These are phyloP conservation scores for Lactifluus rugatus DNA, from an alignment of 768 basidiomycete species.

Conservation along the genomic window DNA sequence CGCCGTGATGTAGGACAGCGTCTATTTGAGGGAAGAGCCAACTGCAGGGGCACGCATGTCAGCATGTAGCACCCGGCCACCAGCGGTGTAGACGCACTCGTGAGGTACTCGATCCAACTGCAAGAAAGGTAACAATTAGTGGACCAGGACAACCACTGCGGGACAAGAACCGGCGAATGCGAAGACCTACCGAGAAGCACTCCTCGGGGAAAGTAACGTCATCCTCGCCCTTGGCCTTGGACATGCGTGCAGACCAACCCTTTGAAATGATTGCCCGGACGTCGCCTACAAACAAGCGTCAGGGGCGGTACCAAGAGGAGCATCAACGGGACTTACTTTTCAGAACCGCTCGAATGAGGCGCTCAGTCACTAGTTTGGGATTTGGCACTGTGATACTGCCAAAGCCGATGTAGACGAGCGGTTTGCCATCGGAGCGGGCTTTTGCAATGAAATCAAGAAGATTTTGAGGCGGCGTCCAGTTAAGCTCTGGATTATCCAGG, in stretches of 20 bases:
- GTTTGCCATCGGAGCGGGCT: conserved; percentile 44
- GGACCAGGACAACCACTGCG: neutral
- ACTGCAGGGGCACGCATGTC: conserved; percentile 22
- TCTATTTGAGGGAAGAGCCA: conserved; percentile 54
- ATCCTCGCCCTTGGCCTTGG: conserved; percentile 29
- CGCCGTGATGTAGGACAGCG: conserved; percentile 58
- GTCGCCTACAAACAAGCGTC: conserved; percentile 31
- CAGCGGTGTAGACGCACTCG: conserved; percentile 29
- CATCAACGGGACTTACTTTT: conserved; percentile 35
- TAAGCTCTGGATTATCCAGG: conserved; percentile 49
- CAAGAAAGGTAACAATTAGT: conserved; percentile 13
- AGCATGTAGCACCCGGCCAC: neutral
- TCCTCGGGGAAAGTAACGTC: conserved; percentile 41
- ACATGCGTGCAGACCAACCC: conserved; percentile 56
- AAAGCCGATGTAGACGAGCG: conserved; percentile 64
- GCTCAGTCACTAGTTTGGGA: conserved; percentile 43
- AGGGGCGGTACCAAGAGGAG: neutral
- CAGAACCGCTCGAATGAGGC: conserved; percentile 50
- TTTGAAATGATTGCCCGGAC: conserved; percentile 60
- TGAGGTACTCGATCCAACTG: conserved; percentile 58
- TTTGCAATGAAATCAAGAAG: conserved; percentile 46
- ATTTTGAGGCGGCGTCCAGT: conserved; percentile 44
- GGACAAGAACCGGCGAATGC: neutral
- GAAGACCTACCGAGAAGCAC: conserved; percentile 33
- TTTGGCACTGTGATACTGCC: conserved; percentile 59